Evolutionary conservation across 352 stramenopile genomes (phyloP), one percentile per base, ranked within the genome.

Genomic region (Aphanomyces euteiches): DNA sequence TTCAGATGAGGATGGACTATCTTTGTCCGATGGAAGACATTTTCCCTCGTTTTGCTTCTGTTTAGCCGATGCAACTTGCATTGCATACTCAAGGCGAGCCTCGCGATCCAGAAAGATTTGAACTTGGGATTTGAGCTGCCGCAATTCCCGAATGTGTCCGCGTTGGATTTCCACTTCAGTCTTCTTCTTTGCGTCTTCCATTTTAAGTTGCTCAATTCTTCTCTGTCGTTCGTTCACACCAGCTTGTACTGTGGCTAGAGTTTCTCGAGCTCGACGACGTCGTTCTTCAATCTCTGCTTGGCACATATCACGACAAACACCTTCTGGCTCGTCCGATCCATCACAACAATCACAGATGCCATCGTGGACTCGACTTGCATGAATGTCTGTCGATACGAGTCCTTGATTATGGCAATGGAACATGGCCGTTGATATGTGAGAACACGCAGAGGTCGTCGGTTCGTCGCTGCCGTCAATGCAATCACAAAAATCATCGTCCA

Each of bases 271-370:
- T 19, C 73, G 56, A 37, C 81, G 66, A 19, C 76, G 78, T 64
- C 78, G 80, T 17, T 54, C 73, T 17, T 70, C 66, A 0, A 85
- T 85, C 39, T 80, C 76, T 0, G 19, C 47, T 1, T 48, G 53
- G 48, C 85, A 93, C 40, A 68, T 79, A 65, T 90, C 63, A 15
- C n/a, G 5, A 54, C 85, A 92, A 3, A 60, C 4, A 21, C 72
- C 69, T 0, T 58, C 7, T 4, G n/a, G 38, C 66, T 99, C 96
- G 73, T 99, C 96, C 64, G 85, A 91, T 28, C 96, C 97, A 80
- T 99, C 96, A 76, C 97, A 99, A 75, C 97, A 99, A 84, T 99
- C 97, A 74, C 97, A 99, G 53, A 99, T 85, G n/a, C 88, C 89
- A 75, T 99, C 97, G 10, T 80, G 54, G 1, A 99, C 74, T 50